A percentile compares a stretch with the other conserved stretches of the same genome.
Evolutionary conservation across 768 basidiomycete genomes (phyloP).

Genomic region (Collybia mongolica): DNA sequence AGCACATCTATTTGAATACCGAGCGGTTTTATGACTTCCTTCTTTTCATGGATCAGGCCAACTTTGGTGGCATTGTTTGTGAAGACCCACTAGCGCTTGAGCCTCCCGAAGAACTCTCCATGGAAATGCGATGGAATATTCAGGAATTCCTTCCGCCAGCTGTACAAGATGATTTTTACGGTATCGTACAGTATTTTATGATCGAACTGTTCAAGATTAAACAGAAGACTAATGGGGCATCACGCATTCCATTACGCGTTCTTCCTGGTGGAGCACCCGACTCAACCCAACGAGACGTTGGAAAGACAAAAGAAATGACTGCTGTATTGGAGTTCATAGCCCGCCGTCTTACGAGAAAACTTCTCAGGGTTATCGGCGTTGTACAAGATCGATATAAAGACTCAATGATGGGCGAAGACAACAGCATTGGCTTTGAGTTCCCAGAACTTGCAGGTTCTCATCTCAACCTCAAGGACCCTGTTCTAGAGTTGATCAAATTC

Average conservation of each 20-base stretch:
- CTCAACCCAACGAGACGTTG: slow-evolving; percentile 61
- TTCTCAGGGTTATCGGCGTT: slow-evolving; percentile 68
- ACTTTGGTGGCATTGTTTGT: slow-evolving; percentile 88
- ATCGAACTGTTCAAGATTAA: slow-evolving; percentile 78
- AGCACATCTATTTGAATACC: slow-evolving; percentile 84
- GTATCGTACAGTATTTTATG: slow-evolving; percentile 78
- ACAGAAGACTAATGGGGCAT: slow-evolving; percentile 56
- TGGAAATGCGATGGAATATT: slow-evolving; percentile 94
- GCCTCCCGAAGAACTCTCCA: slow-evolving; percentile 62
- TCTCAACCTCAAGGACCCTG: slow-evolving; percentile 73
- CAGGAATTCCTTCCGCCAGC: slow-evolving; percentile 82
- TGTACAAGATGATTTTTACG: slow-evolving; percentile 74
- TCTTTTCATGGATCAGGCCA: slow-evolving; percentile 94
- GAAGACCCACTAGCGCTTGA: slow-evolving; percentile 72
- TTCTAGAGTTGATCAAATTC: slow-evolving; percentile 89
- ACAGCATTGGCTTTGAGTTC: slow-evolving; percentile 66
- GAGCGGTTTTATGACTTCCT: slow-evolving; percentile 92
- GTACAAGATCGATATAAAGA: slow-evolving; percentile 62
- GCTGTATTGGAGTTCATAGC: slow-evolving; percentile 73
- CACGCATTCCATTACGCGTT: slow-evolving; percentile 70
- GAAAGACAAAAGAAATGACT: slow-evolving; percentile 69
- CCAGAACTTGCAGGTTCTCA: slow-evolving; percentile 87
- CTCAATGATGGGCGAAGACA: slow-evolving; percentile 53
- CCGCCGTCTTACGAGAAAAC: slow-evolving; percentile 74
- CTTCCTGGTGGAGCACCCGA: slow-evolving; percentile 65